Evolutionary conservation across 371 early-diverging fungal genomes (phyloP).

Genomic region (Mortierella sp.): DNA sequence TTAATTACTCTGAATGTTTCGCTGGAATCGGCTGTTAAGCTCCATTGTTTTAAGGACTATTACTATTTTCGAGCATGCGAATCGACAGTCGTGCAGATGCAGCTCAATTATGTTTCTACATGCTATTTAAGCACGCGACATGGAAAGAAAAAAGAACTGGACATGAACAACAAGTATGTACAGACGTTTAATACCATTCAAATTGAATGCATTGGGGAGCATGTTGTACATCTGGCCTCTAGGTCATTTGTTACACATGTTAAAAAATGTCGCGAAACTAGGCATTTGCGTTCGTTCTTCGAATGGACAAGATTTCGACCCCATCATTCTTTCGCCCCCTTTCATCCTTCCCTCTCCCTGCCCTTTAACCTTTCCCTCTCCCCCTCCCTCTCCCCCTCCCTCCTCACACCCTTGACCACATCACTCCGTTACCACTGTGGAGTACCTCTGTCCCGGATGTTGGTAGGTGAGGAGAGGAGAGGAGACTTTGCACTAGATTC

Average conservation of each 20-base stretch:
- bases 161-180: background rate
- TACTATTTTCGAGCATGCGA: background rate
- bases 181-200: background rate
- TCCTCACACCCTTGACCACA: background rate
- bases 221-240: background rate
- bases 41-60: background rate
- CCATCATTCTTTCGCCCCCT: background rate
- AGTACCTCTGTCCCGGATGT: background rate
- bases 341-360: background rate
- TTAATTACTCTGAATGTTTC: background rate
- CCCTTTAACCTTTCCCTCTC: background rate
- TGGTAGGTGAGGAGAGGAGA: too few relatives aligned
- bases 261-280: background rate
- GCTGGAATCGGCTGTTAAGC: background rate
- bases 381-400: background rate
- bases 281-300: background rate
- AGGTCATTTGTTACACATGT: background rate
- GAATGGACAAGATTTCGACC: background rate
- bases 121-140: slow-evolving; percentile 5
- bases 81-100: background rate
- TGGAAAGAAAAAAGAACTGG: background rate
- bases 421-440: background rate
- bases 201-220: background rate
- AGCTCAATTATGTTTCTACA: background rate
- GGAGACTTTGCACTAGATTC: too few relatives aligned